Evolutionary conservation across 805 yeast genomes (phyloP).

Genomic region (Cyberlindnera subsufficiens): DNA sequence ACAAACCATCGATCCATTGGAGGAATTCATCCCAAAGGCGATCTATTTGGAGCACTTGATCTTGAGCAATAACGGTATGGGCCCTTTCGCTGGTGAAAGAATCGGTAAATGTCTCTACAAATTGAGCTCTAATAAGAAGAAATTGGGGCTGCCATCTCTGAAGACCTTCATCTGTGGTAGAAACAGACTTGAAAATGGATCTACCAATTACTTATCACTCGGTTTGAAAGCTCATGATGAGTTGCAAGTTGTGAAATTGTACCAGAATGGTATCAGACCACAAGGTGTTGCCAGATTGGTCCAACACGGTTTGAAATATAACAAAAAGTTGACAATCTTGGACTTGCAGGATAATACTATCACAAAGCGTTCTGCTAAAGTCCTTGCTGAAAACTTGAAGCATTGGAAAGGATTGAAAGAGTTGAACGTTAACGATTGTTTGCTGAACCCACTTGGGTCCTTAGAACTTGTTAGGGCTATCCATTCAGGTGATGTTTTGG

Average conservation of each 20-base stretch:
- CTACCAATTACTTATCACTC: conserved; percentile 75
- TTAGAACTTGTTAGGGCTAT: conserved; percentile 46
- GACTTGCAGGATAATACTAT: conserved; percentile 96
- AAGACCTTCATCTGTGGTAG: conserved; percentile 94
- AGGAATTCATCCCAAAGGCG: conserved; percentile 68
- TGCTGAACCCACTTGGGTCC: conserved; percentile 77
- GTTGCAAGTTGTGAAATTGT: conserved; percentile 68
- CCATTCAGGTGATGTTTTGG: conserved; percentile 30
- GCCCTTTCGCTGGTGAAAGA: conserved; percentile 95
- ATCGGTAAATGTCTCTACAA: conserved; percentile 81
- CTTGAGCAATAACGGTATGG: conserved; percentile 94
- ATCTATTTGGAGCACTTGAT: conserved; percentile 79
- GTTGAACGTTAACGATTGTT: conserved; percentile 83
- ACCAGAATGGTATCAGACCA: conserved; percentile 97
- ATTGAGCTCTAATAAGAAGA: conserved; percentile 59
- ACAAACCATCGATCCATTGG: conserved; percentile 88
- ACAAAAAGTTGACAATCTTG: conserved; percentile 55
- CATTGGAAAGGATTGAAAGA: conserved; percentile 68
- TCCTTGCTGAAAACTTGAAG: conserved; percentile 55
- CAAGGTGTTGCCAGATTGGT: conserved; percentile 78
- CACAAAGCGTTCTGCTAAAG: conserved; percentile 59
- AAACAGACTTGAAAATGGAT: conserved; percentile 94
- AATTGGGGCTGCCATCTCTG: conserved; percentile 41
- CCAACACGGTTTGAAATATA: conserved; percentile 60
- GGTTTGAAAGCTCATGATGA: conserved; percentile 78